Evolutionary conservation across 2,329 filamentous ascomycete genomes (phyloP), one percentile per base, ranked within the genome.

Genomic region (Exserohilum turcica): DNA sequence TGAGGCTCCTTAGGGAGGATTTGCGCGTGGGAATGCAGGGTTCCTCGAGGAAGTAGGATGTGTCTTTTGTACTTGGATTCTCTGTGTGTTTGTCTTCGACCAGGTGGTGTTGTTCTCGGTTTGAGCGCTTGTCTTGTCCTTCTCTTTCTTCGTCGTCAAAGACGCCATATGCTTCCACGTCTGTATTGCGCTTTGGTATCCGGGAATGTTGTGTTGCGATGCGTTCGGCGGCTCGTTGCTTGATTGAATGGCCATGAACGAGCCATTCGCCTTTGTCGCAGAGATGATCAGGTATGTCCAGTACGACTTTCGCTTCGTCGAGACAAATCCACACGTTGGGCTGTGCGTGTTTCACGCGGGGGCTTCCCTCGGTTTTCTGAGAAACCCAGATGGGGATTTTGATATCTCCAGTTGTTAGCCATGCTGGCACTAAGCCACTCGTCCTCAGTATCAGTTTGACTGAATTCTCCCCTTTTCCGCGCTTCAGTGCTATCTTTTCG

Each of bases 1-100:
- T 8, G 33, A 51, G 19, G n/a, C 40, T 45, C 3, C 2, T 9
- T 16, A 51, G n/a, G 18, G 48, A 51, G 40, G 40, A 45, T 21
- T 31, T 45, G 13, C 85, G 0, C 10, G 27, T 72, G 15, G 52
- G 47, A n/a, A 55, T 51, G n/a, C n/a, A n/a, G n/a, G n/a, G n/a
- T n/a, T n/a, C n/a, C 8, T 18, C 10, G 19, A 21, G 47, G 21
- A 24, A 24, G 21, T 24, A 7, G 21, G 21, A 24, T 24, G 4
- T 24, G 21, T n/a, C n/a, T n/a, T n/a, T n/a, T n/a, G n/a, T n/a
- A n/a, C n/a, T n/a, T n/a, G n/a, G n/a, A n/a, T n/a, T n/a, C n/a
- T n/a, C n/a, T n/a, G n/a, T n/a, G n/a, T n/a, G 21, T 24, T 24
- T 6, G 18, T 12, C 29, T 39, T 32, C 16, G 16, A 12, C 24